Percentiles rank a stretch among this genome's conserved stretches.
Conservation (phyloP, 2,329 filamentous ascomycete genomes). For the Trematosphaeria pertusa region DNA sequence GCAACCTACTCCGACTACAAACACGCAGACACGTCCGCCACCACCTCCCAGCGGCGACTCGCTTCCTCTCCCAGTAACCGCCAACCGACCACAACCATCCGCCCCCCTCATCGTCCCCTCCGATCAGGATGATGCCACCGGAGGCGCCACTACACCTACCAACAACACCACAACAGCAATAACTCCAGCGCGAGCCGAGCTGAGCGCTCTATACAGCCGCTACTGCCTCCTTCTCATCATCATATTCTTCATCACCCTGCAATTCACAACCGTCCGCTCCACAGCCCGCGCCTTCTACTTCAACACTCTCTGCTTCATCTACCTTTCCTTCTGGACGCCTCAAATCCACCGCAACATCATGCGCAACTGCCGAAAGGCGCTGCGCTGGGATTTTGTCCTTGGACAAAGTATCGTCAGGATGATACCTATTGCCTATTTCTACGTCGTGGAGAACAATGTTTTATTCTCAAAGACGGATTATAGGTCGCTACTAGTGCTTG, state of each 20-base stretch:
- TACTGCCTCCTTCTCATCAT: constrained; percentile 67
- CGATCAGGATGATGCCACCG: constrained; percentile 61
- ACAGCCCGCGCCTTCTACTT: constrained; percentile 62
- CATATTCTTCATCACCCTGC: constrained; percentile 65
- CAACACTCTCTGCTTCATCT: constrained; percentile 71
- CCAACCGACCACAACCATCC: constrained; percentile 52
- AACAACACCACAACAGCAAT: constrained; percentile 32
- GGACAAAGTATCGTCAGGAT: constrained; percentile 83
- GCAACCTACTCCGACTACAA: constrained; percentile 24
- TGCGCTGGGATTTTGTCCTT: constrained; percentile 89
- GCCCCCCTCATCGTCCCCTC: constrained; percentile 66
- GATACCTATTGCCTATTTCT: constrained; percentile 85
- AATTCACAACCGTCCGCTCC: constrained; percentile 64
- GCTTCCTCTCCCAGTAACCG: constrained; percentile 61
- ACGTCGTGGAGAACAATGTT: constrained; percentile 78
- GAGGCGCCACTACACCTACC: constrained; percentile 35
- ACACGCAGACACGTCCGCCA: constrained; percentile 21
- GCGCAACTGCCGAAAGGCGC: constrained; percentile 87
- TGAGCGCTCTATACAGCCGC: constrained; percentile 66
- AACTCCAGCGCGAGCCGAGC: constrained; percentile 51
- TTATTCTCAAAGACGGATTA: constrained; percentile 76
- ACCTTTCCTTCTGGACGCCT: constrained; percentile 90
- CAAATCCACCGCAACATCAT: constrained; percentile 91
- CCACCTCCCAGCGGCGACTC: constrained; percentile 37
- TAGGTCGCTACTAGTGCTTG: constrained; percentile 68